phyloP scores from a whole-genome alignment of 2,329 filamentous ascomycete genomes.

The Penicillium expansum region DNA sequence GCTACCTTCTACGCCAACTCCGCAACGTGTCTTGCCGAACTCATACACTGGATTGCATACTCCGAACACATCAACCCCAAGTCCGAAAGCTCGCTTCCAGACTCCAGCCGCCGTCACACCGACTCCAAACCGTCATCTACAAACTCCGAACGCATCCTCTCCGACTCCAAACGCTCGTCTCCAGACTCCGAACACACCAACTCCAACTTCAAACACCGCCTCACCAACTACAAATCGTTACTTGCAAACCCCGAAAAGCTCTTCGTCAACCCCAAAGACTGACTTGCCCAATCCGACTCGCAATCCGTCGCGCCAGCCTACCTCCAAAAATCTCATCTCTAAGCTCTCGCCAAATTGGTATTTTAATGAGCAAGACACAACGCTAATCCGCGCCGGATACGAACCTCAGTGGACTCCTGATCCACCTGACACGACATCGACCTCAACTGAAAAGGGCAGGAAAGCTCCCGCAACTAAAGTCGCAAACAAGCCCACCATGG shows the following conservation, averaged over 20 bases:
- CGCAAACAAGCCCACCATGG: conserved; percentile 43
- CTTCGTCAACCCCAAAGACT: background rate
- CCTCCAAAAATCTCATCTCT: conserved; percentile 18
- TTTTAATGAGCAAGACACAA: conserved; percentile 23
- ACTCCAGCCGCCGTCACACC: background rate
- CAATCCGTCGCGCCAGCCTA: conserved; percentile 6
- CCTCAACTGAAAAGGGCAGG: conserved; percentile 9
- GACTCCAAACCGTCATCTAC: background rate
- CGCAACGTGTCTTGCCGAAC: background rate
- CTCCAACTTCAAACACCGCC: background rate
- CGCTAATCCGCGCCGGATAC: conserved; percentile 26
- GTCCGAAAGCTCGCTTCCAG: background rate
- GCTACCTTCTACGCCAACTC: background rate
- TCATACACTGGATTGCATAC: background rate
- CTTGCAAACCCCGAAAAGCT: background rate
- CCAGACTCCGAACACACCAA: background rate
- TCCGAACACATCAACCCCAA: background rate
- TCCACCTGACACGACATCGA: background rate
- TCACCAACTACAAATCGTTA: background rate
- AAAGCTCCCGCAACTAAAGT: conserved; percentile 6
- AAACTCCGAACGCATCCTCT: background rate
- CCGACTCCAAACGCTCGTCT: too few relatives aligned
- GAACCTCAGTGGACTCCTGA: conserved; percentile 19
- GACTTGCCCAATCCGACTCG: background rate
- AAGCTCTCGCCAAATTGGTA: conserved; percentile 22